Conservation (phyloP, 2,329 filamentous ascomycete genomes). For the Fonsecaea multimorphosa region DNA sequence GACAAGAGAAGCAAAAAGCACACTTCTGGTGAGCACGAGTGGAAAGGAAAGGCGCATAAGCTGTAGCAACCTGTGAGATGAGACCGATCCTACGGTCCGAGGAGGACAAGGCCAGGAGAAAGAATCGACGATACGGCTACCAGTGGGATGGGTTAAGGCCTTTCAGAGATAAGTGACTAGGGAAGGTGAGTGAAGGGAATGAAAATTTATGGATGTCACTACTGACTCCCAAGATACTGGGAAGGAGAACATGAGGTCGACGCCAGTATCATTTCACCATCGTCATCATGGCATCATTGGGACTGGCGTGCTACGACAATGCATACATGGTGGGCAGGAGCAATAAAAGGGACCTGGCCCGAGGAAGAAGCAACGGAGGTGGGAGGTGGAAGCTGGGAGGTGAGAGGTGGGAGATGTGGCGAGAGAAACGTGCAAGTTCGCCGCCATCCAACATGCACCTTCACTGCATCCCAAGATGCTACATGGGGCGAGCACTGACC, state of each 20-base stretch:
- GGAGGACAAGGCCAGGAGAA: conserved; percentile 6
- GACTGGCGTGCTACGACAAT: neutral
- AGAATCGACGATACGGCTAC: conserved; percentile 1
- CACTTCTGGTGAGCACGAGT: conserved; percentile 8
- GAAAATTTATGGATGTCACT: neutral
- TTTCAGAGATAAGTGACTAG: neutral
- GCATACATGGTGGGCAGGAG: neutral
- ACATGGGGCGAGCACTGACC: neutral
- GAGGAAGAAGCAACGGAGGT: no score
- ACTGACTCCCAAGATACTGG: neutral
- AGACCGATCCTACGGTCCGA: conserved; percentile 11
- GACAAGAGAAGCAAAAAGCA: conserved; percentile 24
- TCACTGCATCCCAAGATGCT: neutral
- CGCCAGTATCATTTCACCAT: neutral
- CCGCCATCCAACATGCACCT: neutral
- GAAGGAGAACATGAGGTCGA: neutral
- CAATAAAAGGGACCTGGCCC: neutral
- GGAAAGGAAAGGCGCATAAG: conserved; percentile 8
- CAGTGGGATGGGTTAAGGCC: neutral
- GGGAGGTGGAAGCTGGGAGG: neutral
- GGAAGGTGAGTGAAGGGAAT: neutral
- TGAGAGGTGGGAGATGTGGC: neutral
- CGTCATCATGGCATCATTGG: neutral
- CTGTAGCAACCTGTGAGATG: conserved; percentile 18
- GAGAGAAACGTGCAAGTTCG: neutral